Evolutionary conservation across 345 rosid species (phyloP), one percentile per base, ranked within the genome.

Genomic region (Dipteronia dyeriana): DNA sequence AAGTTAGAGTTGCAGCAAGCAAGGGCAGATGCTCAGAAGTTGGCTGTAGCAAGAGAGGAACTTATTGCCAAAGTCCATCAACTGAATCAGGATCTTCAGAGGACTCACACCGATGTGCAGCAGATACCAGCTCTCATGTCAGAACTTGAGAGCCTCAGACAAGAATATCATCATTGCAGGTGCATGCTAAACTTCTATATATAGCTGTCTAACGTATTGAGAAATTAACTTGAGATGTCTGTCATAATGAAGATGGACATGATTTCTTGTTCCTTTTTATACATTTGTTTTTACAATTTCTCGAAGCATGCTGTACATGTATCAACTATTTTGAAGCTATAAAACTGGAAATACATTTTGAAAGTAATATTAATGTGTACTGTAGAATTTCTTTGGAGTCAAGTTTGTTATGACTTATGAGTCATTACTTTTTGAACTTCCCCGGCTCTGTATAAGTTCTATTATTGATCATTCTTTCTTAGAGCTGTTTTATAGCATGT

Each of bases 101-200:
- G 88, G 75, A 84, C 89, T 82, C 95, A 90, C 64, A 64, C 83
- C 16, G 99, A 94, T 83, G 90, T 86, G 73, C 98, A 90, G 79
- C 97, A 91, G 78, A 79, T 92, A 74, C 97, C 95, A 25, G 86
- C 89, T 83, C 72, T 96, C 22, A 84, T 94, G 90, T 85, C 94
- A 0, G 95, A 96, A 77, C 97, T 94, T 10, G 99, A 94, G 62
- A 79, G 79, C 77, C 87, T 92, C 54, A 87, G 95, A 82, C 97
- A 94, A 83, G 99, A 96, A 79, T 91, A 91, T 80, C 98, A 96
- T 74, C 95, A 87, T 71, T 94, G 93, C 98, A 96, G 97, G 99
- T 94, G 47, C 57, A 45, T 79, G 71, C 75, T 82, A 45, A 68
- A 54, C 20, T 78, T 17, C 80, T 78, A 2, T 53, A 74, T 75